Evolutionary conservation across 257 asterid genomes (phyloP), one percentile per base, ranked within the genome.

Genomic region (Asclepias syriaca): DNA sequence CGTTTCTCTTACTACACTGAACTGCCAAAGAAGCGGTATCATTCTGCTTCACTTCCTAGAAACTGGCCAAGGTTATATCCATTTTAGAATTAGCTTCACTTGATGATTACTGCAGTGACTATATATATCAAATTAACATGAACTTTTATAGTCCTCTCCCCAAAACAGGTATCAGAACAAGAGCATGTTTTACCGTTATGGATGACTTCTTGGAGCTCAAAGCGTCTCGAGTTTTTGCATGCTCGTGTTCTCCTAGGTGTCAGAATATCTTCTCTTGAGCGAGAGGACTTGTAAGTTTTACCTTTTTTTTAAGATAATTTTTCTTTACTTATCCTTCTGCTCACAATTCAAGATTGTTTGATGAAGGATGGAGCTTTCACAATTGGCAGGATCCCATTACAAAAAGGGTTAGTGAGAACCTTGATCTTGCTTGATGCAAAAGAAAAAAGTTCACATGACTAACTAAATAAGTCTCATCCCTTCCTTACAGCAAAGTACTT

Each of bases 141-240:
- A 37, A 37, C 59, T 80, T 57, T 53, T 83, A 81, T 74, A 94
- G 98, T 90, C 71, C 89, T 88, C 76, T 84, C 93, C 67, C 93
- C 97, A 18, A 82, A 85, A 81, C 87, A 85, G 87, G 97, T 89
- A 75, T 89, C 99, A 0, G 80, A 22, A 46, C 81, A 83, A 85
- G 99, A 94, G 81, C 95, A 84, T 78, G 89, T 94, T 77, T 86
- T 94, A 72, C 99, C 99, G 16, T 72, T 77, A 83, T 88, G 91
- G 97, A 81, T 86, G 86, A 83, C 84, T 75, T 81, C 85, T 2
- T 89, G 89, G 91, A 79, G 84, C 74, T 65, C 72, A 74, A 87
- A 76, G 75, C 67, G 75, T 68, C 79, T 54, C 71, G 79, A 80
- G 34, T 66, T 74, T 71, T 71, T 85, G 78, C 84, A 90, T 83